Evolutionary conservation across 2,329 filamentous ascomycete species (phyloP).

Genomic region (Blastomyces parvus): DNA sequence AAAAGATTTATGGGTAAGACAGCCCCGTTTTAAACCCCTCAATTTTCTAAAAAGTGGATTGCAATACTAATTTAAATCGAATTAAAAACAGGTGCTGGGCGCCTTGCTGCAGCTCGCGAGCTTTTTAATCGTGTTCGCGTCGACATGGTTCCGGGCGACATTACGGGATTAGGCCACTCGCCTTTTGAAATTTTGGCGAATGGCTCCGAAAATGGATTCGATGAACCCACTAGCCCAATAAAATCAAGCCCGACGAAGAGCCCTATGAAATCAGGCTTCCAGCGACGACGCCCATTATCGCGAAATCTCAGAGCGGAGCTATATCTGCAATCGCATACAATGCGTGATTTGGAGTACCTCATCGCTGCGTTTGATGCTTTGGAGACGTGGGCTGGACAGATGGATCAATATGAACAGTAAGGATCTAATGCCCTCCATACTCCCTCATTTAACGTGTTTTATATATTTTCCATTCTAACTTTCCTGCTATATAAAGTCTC

Average conservation of each 20-base stretch:
- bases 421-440: slow-evolving; percentile 15
- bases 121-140: slow-evolving; percentile 45
- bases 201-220: slow-evolving; percentile 18
- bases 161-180: slow-evolving; percentile 29
- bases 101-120: slow-evolving; percentile 46
- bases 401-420: slow-evolving; percentile 38
- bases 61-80: slow-evolving; percentile 21
- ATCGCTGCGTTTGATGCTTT: slow-evolving; percentile 57
- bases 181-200: slow-evolving; percentile 16
- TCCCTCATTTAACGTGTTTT: not conserved
- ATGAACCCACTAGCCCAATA: slow-evolving; percentile 25
- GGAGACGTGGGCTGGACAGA: slow-evolving; percentile 54
- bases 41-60: slow-evolving; percentile 7
- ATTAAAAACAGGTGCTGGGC: slow-evolving; percentile 26
- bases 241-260: slow-evolving; percentile 22
- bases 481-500: slow-evolving; percentile 12
- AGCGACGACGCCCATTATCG: slow-evolving; percentile 23
- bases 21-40: not conserved
- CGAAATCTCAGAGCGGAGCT: slow-evolving; percentile 19
- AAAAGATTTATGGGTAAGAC: slow-evolving; percentile 72
- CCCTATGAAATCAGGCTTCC: slow-evolving; percentile 19
- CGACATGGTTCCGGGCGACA: slow-evolving; percentile 36
- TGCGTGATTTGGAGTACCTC: slow-evolving; percentile 60
- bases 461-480: not conserved
- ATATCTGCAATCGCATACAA: slow-evolving; percentile 47